Evolutionary conservation across 1,284 basidiomycete species (phyloP), one percentile per base, ranked within the genome.

Genomic region (Irpex lacteus): DNA sequence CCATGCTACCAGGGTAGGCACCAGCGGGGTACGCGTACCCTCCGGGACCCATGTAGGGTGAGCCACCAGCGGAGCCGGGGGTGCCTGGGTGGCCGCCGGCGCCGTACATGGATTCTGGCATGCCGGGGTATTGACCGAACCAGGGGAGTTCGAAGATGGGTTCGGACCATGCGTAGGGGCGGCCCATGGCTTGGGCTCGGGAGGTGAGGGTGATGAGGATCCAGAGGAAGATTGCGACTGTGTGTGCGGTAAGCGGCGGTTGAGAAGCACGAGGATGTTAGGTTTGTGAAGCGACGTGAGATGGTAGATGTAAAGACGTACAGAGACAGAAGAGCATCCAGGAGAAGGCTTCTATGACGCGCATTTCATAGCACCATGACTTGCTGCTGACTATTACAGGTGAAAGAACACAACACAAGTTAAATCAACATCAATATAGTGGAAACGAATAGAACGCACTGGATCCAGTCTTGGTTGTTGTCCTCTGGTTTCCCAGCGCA

Each of bases 281-380:
- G 2, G 4, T 26, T 26, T 26, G 26, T 26, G 26, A 26, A 26
- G 2, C 49, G 44, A 68, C 66, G 44, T 60, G 52, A 61, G 19
- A 53, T 63, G 52, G 74, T 76, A 78, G 61, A 78, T 75, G 63
- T 76, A 63, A 80, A 74, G 44, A 36, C 79, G 61, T 76, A 70
- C 15, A 82, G 87, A 58, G 70, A 80, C 86, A 85, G 70, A 92
- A 92, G 61, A 85, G 77, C 71, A 85, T 80, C 91, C 91, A 93
- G 0, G 91, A 92, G 73, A 92, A 86, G 1, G 88, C 90, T 69
- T 91, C 84, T 47, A 91, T 81, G 61, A 87, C 85, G 73, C 89
- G 91, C 86, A 91, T 90, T 71, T 91, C 84, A 73, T 90, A 89
- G 73, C 91, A 93, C 67, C 83, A 91, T 21, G 77, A 72, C 68